Conservation (phyloP, 2,329 filamentous ascomycete species). For the Aspergillus caelatus region DNA sequence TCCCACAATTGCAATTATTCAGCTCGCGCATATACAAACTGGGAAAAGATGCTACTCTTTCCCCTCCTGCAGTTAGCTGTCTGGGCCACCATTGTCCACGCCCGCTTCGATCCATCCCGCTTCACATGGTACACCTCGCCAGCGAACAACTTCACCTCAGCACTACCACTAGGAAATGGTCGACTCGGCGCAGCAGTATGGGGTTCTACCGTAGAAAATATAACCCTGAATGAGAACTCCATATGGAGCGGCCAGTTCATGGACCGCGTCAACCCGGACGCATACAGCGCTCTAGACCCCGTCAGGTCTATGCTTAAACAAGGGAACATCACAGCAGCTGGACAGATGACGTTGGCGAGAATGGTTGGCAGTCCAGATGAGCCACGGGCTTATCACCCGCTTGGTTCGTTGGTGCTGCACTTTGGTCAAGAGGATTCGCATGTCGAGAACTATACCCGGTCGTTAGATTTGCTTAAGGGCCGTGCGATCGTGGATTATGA, state of each 20-base stretch:
- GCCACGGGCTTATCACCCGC: slow-evolving; percentile 16
- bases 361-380: slow-evolving; percentile 13
- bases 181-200: slow-evolving; percentile 22
- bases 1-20: not conserved
- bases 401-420: slow-evolving; percentile 13
- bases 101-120: not conserved
- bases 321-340: slow-evolving; percentile 13
- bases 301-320: slow-evolving; percentile 9
- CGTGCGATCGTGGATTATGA: slow-evolving; percentile 10
- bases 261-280: slow-evolving; percentile 16
- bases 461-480: slow-evolving; percentile 11
- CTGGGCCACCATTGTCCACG: not conserved
- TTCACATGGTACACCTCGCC: slow-evolving; percentile 17
- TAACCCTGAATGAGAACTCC: slow-evolving; percentile 26
- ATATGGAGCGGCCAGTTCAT: slow-evolving; percentile 24
- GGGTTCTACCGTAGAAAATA: slow-evolving; percentile 15
- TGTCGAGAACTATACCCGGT: slow-evolving; percentile 11
- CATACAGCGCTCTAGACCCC: not conserved
- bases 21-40: fast-evolving
- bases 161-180: slow-evolving; percentile 24
- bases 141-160: slow-evolving; percentile 21
- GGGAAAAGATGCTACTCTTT: not conserved
- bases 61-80: not conserved
- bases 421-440: slow-evolving; percentile 6
- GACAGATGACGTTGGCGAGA: slow-evolving; percentile 1